These are phyloP conservation scores for Aspergillus carlsbadensis DNA, from an alignment of 495 filamentous ascomycete genomes.

Conservation along the genomic window DNA sequence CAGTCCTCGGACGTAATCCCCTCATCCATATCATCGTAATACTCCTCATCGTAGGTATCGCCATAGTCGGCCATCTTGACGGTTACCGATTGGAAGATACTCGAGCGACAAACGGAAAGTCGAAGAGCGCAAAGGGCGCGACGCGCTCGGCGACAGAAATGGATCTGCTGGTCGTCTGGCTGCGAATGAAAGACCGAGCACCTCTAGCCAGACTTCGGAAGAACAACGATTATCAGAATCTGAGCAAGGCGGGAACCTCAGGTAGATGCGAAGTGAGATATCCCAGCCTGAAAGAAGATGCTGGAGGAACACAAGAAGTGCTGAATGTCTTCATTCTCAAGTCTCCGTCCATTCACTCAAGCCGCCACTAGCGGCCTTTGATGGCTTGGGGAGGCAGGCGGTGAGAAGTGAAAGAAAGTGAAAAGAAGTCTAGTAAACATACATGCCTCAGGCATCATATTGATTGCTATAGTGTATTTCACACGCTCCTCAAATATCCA, in stretches of 20 bases:
- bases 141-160: slow-evolving; percentile 24
- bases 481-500: no score
- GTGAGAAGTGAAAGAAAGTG: not conserved
- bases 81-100: slow-evolving; percentile 5
- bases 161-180: slow-evolving; percentile 14
- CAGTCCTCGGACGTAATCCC: slow-evolving; percentile 82
- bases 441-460: not conserved
- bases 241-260: slow-evolving; percentile 21
- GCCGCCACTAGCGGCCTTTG: slow-evolving; percentile 31
- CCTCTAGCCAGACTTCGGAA: not conserved
- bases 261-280: slow-evolving; percentile 18
- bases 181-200: slow-evolving; percentile 2
- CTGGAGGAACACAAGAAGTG: slow-evolving; percentile 17
- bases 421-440: not conserved
- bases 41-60: slow-evolving; percentile 51
- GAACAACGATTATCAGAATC: not conserved
- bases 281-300: slow-evolving; percentile 24
- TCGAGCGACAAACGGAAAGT: slow-evolving; percentile 5
- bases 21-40: slow-evolving; percentile 66
- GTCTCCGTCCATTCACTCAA: slow-evolving; percentile 19
- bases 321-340: slow-evolving; percentile 12
- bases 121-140: slow-evolving; percentile 35
- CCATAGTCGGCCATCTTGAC: slow-evolving; percentile 55
- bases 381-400: slow-evolving; percentile 11
- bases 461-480: not conserved